These are phyloP conservation scores for Calonectria pseudoturangicola DNA, from an alignment of 2,329 filamentous ascomycete genomes.

Conservation along the genomic window DNA sequence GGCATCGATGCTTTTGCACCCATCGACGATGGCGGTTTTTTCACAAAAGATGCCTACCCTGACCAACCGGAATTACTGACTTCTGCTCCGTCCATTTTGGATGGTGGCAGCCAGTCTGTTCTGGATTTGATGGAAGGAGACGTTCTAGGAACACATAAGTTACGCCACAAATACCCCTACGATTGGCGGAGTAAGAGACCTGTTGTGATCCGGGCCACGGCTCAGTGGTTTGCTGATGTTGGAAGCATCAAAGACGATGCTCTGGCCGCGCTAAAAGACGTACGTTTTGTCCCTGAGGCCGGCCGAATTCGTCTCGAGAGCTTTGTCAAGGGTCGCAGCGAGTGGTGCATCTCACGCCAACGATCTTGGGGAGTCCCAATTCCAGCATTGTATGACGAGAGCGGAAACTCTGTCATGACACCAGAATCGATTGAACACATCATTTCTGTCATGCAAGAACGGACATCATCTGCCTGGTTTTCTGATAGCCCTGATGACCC, in stretches of 20 bases:
- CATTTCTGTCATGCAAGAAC: conserved; percentile 83
- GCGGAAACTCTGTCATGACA: conserved; percentile 85
- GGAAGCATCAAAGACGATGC: conserved; percentile 86
- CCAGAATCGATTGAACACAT: conserved; percentile 89
- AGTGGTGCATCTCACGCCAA: conserved; percentile 99
- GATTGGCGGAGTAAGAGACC: conserved; percentile 98
- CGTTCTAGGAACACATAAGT: conserved; percentile 81
- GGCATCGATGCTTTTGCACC: conserved; percentile 87
- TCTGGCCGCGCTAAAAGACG: conserved; percentile 79
- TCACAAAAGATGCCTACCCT: conserved; percentile 87
- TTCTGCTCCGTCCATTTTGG: conserved; percentile 81
- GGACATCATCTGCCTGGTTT: conserved; percentile 96
- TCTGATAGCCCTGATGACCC: conserved; percentile 84
- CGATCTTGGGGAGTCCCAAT: conserved; percentile 98
- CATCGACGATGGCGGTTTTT: conserved; percentile 86
- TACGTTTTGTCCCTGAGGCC: conserved; percentile 85
- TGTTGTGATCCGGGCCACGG: conserved; percentile 92
- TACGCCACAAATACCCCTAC: conserved; percentile 96
- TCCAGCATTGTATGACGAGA: conserved; percentile 87
- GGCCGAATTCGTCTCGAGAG: conserved; percentile 86
- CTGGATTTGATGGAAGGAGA: conserved; percentile 79
- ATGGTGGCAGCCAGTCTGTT: conserved; percentile 81
- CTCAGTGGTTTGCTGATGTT: conserved; percentile 98
- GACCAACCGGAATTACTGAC: conserved; percentile 79
- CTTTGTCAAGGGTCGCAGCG: conserved; percentile 90